phyloP scores from a whole-genome alignment of 768 basidiomycete genomes.

The Psilocybe sp. region DNA sequence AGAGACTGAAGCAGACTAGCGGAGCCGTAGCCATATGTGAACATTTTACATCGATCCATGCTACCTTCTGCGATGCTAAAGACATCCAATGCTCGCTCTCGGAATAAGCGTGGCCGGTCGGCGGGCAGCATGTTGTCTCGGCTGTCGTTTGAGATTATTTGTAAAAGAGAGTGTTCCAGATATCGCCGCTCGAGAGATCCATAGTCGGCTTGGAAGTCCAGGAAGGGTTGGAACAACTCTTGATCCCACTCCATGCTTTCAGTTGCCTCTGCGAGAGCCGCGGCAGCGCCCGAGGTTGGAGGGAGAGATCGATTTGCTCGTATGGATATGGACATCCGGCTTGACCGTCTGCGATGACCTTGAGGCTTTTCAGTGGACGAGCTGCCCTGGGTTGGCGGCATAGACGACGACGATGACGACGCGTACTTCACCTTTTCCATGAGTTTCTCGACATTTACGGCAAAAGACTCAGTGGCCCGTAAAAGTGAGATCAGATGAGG shows the following conservation, averaged over 20 bases:
- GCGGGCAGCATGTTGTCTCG: constrained; percentile 34
- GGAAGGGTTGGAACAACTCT: constrained; percentile 90
- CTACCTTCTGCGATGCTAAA: constrained; percentile 81
- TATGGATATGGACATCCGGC: constrained; percentile 66
- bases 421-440: constrained; percentile 67
- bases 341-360: constrained; percentile 50
- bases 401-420: constrained; percentile 16
- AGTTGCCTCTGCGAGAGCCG: constrained; percentile 17
- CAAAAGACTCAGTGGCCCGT: constrained; percentile 82
- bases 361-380: constrained; percentile 23
- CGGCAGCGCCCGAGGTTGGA: constrained; percentile 20
- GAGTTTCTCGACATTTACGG: constrained; percentile 64
- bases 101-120: constrained; percentile 62
- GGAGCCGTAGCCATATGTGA: constrained; percentile 90
- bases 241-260: constrained; percentile 80
- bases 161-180: constrained; percentile 57
- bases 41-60: constrained; percentile 64
- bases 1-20: constrained; percentile 71
- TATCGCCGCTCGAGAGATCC: constrained; percentile 70
- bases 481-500: constrained; percentile 69
- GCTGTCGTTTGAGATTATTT: constrained; percentile 40
- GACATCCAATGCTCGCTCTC: constrained; percentile 73
- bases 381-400: constrained; percentile 6
- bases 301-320: constrained; percentile 38
- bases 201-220: constrained; percentile 88